These are phyloP conservation scores for Trichoderma sp. DNA, from an alignment of 2,329 filamentous ascomycete species.

Conservation along the genomic window DNA sequence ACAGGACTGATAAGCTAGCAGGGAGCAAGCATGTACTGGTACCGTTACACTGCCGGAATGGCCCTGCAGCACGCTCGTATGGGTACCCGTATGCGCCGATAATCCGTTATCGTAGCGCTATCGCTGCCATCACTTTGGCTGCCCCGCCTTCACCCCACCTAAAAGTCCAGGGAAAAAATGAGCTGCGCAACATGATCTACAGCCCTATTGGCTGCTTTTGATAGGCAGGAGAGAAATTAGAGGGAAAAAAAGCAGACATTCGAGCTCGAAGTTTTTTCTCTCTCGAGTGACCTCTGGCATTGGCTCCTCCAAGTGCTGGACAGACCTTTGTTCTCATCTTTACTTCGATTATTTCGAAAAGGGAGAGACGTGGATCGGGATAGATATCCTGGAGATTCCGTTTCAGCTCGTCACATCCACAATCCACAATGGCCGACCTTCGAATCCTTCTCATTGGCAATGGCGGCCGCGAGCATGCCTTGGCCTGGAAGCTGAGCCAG, in stretches of 20 bases:
- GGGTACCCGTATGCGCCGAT: not conserved
- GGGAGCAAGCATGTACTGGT: not conserved
- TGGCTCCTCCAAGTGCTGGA: slow-evolving; percentile 13
- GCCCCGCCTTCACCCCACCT: slow-evolving; percentile 19
- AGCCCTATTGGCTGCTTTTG: slow-evolving; percentile 9
- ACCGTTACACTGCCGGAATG: not conserved
- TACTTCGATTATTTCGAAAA: not conserved
- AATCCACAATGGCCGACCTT: slow-evolving; percentile 38
- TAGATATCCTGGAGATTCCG: slow-evolving; percentile 2
- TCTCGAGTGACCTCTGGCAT: slow-evolving; percentile 3
- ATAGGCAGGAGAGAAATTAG: not conserved
- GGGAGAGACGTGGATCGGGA: slow-evolving; percentile 4
- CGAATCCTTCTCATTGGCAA: slow-evolving; percentile 86
- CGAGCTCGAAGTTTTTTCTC: not conserved
- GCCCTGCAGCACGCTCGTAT: not conserved
- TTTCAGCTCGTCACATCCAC: not conserved
- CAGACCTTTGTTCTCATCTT: slow-evolving; percentile 10
- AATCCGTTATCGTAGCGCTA: slow-evolving; percentile 8
- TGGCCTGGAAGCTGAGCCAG: slow-evolving; percentile 90
- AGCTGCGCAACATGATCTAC: slow-evolving; percentile 7
- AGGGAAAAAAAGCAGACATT: slow-evolving; percentile 9
- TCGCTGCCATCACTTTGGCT: not conserved
- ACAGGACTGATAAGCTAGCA: not conserved
- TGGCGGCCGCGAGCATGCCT: slow-evolving; percentile 89
- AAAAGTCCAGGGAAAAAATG: slow-evolving; percentile 2